phyloP scores from a whole-genome alignment of 1,284 basidiomycete genomes.

The Moesziomyces sp. region DNA sequence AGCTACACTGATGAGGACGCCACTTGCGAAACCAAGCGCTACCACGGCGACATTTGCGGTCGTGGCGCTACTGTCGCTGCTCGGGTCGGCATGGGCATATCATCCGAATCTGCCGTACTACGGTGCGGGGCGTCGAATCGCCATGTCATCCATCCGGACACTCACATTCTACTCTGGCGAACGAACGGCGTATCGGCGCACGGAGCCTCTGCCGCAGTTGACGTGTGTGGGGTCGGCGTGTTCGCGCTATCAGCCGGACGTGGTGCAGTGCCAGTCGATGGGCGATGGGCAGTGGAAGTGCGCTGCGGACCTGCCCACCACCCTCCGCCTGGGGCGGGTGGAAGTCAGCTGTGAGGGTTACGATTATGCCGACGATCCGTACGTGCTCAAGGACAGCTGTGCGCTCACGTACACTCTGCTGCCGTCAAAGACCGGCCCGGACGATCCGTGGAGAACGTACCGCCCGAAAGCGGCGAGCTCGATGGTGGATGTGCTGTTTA shows the following conservation, averaged over 20 bases:
- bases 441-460: constrained; percentile 17
- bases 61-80: neutral
- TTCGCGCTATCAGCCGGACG: constrained; percentile 79
- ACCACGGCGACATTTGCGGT: neutral
- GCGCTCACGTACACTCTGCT: constrained; percentile 43
- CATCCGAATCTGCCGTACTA: constrained; percentile 29
- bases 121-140: constrained; percentile 32
- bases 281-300: constrained; percentile 77
- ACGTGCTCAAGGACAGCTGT: constrained; percentile 76
- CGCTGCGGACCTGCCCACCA: constrained; percentile 85
- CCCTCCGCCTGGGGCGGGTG: constrained; percentile 81
- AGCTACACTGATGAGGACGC: neutral
- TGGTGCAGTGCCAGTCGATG: constrained; percentile 82
- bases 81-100: neutral
- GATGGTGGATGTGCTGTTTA: constrained; percentile 71
- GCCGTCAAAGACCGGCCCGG: constrained; percentile 19
- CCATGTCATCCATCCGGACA: constrained; percentile 72
- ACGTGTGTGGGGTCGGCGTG: constrained; percentile 83
- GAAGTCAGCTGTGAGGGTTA: constrained; percentile 90
- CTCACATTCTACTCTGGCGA: constrained; percentile 82
- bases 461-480: constrained; percentile 17
- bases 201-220: constrained; percentile 79
- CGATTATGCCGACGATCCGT: constrained; percentile 79
- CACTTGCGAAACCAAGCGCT: neutral
- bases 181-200: constrained; percentile 77